phyloP scores from a whole-genome alignment of 2,329 filamentous ascomycete genomes.

The Diaporthe caulivora region DNA sequence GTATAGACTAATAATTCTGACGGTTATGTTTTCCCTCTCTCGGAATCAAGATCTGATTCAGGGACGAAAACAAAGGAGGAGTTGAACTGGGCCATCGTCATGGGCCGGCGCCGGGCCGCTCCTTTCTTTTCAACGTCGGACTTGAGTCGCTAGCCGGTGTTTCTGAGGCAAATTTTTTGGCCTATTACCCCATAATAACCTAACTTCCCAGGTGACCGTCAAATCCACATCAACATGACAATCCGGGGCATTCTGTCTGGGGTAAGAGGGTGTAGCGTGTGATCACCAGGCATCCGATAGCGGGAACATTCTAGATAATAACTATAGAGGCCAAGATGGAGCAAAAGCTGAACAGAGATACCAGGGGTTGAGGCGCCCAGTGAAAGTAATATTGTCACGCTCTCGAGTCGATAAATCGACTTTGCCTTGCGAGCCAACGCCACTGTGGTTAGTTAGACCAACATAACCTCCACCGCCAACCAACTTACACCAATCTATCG shows the following conservation, averaged over 20 bases:
- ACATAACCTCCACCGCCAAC: neutral
- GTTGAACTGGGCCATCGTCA: constrained; percentile 3
- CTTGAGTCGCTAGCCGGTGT: constrained; percentile 31
- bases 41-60: neutral
- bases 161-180: constrained; percentile 23
- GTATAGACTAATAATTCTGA: neutral
- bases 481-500: neutral
- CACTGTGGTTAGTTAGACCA: neutral
- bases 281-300: constrained; percentile 24
- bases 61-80: neutral
- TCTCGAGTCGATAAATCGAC: neutral
- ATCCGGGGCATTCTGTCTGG: constrained; percentile 20
- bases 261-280: constrained; percentile 13
- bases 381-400: constrained; percentile 4
- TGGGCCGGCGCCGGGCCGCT: constrained; percentile 25
- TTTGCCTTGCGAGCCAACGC: neutral
- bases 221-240: constrained; percentile 23
- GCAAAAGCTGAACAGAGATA: neutral
- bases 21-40: neutral
- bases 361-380: neutral
- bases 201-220: constrained; percentile 32
- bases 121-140: constrained; percentile 28
- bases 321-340: neutral
- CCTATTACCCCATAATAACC: constrained; percentile 41
- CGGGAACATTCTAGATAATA: constrained; percentile 15